Conservation (phyloP, 2,329 filamentous ascomycete genomes). For the Cercospora sesami region DNA sequence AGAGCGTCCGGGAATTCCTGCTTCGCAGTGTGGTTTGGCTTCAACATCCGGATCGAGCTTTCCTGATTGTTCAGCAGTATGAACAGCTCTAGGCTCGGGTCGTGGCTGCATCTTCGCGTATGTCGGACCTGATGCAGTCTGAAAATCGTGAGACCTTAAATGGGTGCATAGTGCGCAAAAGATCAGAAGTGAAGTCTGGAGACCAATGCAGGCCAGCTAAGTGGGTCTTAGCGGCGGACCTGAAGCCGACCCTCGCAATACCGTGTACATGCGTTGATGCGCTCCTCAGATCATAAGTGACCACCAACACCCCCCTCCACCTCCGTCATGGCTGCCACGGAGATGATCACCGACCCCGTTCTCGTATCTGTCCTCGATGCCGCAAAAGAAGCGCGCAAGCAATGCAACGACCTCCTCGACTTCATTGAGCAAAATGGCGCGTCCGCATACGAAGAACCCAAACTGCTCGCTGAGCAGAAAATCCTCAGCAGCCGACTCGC, state of each 20-base stretch:
- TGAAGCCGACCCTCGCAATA: background rate
- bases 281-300: background rate
- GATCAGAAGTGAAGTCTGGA: background rate
- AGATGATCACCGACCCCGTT: slow-evolving; percentile 60
- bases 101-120: no score
- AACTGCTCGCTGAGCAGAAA: slow-evolving; percentile 61
- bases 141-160: background rate
- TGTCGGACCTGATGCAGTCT: background rate
- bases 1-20: background rate
- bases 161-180: no score
- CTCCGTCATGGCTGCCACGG: slow-evolving; percentile 16
- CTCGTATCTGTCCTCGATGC: slow-evolving; percentile 69
- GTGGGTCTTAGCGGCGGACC: background rate
- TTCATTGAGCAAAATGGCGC: slow-evolving; percentile 55
- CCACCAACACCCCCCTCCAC: no score
- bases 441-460: slow-evolving; percentile 43
- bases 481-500: slow-evolving; percentile 75
- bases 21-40: background rate
- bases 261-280: background rate
- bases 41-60: background rate
- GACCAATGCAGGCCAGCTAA: background rate
- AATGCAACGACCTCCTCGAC: slow-evolving; percentile 61
- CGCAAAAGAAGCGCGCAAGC: slow-evolving; percentile 70
- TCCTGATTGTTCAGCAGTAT: no score
- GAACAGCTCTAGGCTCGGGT: no score